A percentile compares a stretch with the other conserved stretches of the same genome.
phyloP scores from a whole-genome alignment of 2,329 filamentous ascomycete species.

The Diaporthe sp. region DNA sequence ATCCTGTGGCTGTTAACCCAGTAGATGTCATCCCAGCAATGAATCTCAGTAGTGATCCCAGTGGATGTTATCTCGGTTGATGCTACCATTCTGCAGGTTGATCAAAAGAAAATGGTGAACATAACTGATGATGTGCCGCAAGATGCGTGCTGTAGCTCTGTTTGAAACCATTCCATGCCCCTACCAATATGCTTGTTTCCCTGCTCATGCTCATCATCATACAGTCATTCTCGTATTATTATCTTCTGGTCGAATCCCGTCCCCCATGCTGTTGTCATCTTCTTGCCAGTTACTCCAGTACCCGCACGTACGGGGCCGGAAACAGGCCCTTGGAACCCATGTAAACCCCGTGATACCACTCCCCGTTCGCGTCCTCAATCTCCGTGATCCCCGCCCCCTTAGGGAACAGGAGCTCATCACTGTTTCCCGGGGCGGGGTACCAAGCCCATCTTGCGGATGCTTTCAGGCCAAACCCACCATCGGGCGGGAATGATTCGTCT shows the following conservation, averaged over 20 bases:
- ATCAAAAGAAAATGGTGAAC: neutral
- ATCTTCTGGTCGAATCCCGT: neutral
- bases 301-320: constrained; percentile 80
- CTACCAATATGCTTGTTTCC: constrained; percentile 7
- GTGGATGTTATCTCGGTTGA: neutral
- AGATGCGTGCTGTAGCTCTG: neutral
- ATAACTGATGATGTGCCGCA: neutral
- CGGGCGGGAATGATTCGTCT: constrained; percentile 73
- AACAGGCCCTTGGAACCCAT: constrained; percentile 86
- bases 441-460: constrained; percentile 82
- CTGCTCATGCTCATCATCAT: constrained; percentile 37
- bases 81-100: neutral
- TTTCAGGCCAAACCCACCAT: constrained; percentile 78
- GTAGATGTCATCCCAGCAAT: neutral
- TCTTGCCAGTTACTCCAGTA: constrained; percentile 51
- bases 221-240: constrained; percentile 20
- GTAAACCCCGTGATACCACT: constrained; percentile 92
- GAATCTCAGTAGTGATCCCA: no score
- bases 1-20: neutral
- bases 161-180: neutral
- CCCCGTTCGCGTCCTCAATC: constrained; percentile 87
- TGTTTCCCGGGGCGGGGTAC: constrained; percentile 75
- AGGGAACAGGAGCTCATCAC: constrained; percentile 88
- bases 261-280: neutral
- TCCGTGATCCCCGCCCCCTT: constrained; percentile 86